These are phyloP conservation scores for Aspergillus clavatus DNA, from an alignment of 2,329 filamentous ascomycete genomes.

Conservation along the genomic window DNA sequence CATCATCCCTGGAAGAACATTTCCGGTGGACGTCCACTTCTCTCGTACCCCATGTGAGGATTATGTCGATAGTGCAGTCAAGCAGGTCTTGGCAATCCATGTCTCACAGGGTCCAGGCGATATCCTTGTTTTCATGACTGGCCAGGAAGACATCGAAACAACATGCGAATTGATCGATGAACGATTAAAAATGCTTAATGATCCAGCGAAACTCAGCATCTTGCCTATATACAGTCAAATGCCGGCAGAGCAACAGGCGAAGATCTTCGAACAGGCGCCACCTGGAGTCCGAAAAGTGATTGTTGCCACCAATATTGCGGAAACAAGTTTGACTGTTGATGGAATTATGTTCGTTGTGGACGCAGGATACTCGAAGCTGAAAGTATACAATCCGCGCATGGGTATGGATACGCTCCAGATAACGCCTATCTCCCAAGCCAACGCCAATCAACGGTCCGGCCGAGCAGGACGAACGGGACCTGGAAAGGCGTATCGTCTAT, in stretches of 20 bases:
- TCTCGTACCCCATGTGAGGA: constrained; percentile 93
- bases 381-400: constrained; percentile 98
- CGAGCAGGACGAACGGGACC: constrained; percentile 91
- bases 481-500: constrained; percentile 90
- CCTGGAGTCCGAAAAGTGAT: constrained; percentile 95
- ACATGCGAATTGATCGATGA: constrained; percentile 93
- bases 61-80: constrained; percentile 94
- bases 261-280: constrained; percentile 89
- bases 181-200: constrained; percentile 79
- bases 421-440: constrained; percentile 94
- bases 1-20: constrained; percentile 90
- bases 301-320: constrained; percentile 96
- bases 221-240: constrained; percentile 99
- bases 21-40: constrained; percentile 94
- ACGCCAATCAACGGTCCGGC: constrained; percentile 86
- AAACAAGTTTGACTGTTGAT: constrained; percentile 95
- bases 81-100: constrained; percentile 92
- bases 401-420: constrained; percentile 99
- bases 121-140: constrained; percentile 98
- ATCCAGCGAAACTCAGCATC: constrained; percentile 90
- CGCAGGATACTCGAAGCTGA: constrained; percentile 91
- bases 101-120: constrained; percentile 90
- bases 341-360: constrained; percentile 99
- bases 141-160: constrained; percentile 95
- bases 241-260: constrained; percentile 95